A percentile compares a stretch with the other conserved stretches of the same genome.
Conservation (phyloP, 352 stramenopile genomes). For the Phytophthora chlamydospora region DNA sequence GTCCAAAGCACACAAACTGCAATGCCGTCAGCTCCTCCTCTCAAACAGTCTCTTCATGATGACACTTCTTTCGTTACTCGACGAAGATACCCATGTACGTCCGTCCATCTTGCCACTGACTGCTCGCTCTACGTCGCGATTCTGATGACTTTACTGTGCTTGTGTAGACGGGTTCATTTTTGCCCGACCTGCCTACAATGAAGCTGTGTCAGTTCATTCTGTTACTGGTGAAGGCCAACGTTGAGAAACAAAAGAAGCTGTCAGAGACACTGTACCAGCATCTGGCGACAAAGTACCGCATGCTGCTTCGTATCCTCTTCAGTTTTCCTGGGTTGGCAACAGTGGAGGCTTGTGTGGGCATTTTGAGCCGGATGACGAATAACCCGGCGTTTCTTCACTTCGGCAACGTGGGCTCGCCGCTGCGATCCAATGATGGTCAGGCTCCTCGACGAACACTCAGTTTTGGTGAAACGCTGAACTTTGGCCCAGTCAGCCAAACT, state of each 20-base stretch:
- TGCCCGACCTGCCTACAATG: constrained; percentile 81
- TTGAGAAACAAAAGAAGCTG: constrained; percentile 66
- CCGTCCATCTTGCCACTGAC: background rate
- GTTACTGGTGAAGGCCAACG: constrained; percentile 65
- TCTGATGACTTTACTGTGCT: constrained; percentile 19
- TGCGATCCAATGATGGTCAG: constrained; percentile 54
- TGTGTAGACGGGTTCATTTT: constrained; percentile 55
- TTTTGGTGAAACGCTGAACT: constrained; percentile 68
- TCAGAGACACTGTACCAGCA: constrained; percentile 74
- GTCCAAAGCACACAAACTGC: constrained; percentile 63
- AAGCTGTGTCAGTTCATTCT: constrained; percentile 80
- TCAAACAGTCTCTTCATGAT: constrained; percentile 68
- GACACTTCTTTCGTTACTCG: constrained; percentile 70
- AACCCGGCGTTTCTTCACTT: constrained; percentile 67
- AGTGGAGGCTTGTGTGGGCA: constrained; percentile 75
- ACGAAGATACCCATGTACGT: constrained; percentile 69
- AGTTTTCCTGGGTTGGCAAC: constrained; percentile 72
- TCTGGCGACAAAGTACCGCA: constrained; percentile 72
- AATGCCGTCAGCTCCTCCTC: constrained; percentile 65
- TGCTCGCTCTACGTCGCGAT: background rate
- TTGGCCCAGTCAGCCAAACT: constrained; percentile 38
- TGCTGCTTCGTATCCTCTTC: constrained; percentile 82
- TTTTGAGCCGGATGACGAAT: constrained; percentile 80
- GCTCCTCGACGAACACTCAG: constrained; percentile 57
- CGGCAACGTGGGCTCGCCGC: constrained; percentile 51